Base-by-base conservation (phyloP, 345 rosid species). In the Odontarrhena argentea region DNA sequence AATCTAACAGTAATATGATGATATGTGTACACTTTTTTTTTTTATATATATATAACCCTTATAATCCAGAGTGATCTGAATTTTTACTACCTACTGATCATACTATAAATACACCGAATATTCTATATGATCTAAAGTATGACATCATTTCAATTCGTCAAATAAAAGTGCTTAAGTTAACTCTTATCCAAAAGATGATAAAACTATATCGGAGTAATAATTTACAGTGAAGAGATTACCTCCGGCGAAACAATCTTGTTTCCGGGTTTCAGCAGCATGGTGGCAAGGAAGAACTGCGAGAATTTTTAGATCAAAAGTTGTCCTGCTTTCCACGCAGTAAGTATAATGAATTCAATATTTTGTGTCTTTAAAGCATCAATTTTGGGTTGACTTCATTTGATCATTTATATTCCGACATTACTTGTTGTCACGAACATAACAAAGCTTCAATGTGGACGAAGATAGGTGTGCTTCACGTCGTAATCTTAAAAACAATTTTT, bases 401-500 rank as follows among this genome's bases (percentile, higher is more conserved):
- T 63, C 58, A 15, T 22, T 24, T 40, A 63, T 32, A 40, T 47
- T 40, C 51, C 38, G 41, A 71, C 70, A 41, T 71, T 47, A 71
- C 70, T 48, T 71, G 60, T 71, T 56, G 53, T 71, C 76, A 71
- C 76, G 76, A 40, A 71, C 49, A 22, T 3, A 40, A 65, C 47
- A 32, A 48, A 32, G 43, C 53, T 41, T 41, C 56, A 63, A 28
- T 46, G 68, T 44, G 40, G 46, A 38, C 35, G 30, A 63, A 18
- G 55, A 55, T 48, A 18, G 65, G 70, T 40, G 46, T 55, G 65
- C 36, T 32, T 32, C 75, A 71, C 75, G 75, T 71, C 63, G 69
- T 62, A 11, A 46, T 46, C 28, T 35, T 26, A 18, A 1, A 43
- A 2, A 18, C 22, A 18, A 12, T 43, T 28, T 14, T 12, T 5